Base-by-base conservation (phyloP, 2,329 filamentous ascomycete species). In the Aspergillaceae sp. region DNA sequence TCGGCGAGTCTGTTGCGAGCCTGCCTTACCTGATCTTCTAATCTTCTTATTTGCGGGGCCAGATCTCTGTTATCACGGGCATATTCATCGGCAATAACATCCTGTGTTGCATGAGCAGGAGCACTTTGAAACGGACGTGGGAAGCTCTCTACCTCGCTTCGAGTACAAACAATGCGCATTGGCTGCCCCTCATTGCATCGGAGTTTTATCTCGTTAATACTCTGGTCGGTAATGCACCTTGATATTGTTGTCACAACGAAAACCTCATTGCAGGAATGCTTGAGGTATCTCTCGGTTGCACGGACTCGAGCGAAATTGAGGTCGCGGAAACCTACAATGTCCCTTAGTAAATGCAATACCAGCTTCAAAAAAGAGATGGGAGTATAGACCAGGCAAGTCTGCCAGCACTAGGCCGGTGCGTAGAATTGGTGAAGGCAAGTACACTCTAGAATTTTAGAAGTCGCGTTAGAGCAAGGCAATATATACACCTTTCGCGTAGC, bases 241-340 rank as follows among this genome's bases (percentile, higher is more conserved):
- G 36, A n/a, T 3, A 59, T 59, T 7, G 28, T 47, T 2, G 44
- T 48, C 7, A 58, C 55, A 6, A 56, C 41, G 10, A 55, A 54
- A 9, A 58, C 53, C n/a, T 56, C 55, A 29, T 58, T 42, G 28
- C 56, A 59, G n/a, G 41, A 42, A 19, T 49, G 41, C 4, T 42
- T 45, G 4, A 59, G 51, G 36, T 59, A 59, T n/a, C 35, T 48
- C 29, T 56, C 51, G 3, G 54, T 56, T 2, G 53, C 54, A 19
- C 48, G 42, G 2, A 52, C 50, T 28, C 56, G 42, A 1, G 51
- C 53, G 29, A 45, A 54, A 35, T 59, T 59, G 27, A 55, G 32
- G 28, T 59, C 56, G 9, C 51, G 50, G 4, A 58, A 49, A 1
- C 56, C 56, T 57, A 29, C 9, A 36, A 19, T 19, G 34, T n/a